Conservation (phyloP, 2,329 filamentous ascomycete genomes). For the Colletotrichum neosansevieriae region DNA sequence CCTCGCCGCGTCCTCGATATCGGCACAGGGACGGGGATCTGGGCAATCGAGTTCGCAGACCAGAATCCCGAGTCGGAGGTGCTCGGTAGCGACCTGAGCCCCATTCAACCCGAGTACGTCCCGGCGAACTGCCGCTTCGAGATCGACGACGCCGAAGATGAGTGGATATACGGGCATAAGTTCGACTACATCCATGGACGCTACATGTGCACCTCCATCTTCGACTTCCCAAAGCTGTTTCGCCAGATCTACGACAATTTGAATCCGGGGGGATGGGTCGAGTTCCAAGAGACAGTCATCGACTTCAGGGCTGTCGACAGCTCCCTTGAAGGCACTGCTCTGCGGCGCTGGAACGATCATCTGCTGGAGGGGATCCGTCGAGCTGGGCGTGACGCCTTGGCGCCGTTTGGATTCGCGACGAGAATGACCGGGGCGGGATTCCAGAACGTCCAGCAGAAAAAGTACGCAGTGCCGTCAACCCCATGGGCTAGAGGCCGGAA, state of each 20-base stretch:
- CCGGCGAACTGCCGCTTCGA: constrained; percentile 54
- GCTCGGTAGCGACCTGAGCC: constrained; percentile 54
- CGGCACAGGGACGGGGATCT: constrained; percentile 47
- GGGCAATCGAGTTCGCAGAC: constrained; percentile 56
- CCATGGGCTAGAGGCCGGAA: constrained; percentile 52
- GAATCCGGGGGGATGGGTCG: constrained; percentile 51
- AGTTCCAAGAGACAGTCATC: constrained; percentile 72
- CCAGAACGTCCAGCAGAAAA: constrained; percentile 47
- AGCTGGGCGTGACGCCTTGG: constrained; percentile 54
- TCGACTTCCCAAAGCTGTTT: constrained; percentile 50
- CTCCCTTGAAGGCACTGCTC: constrained; percentile 48
- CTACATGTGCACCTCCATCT: constrained; percentile 50
- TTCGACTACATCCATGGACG: constrained; percentile 37
- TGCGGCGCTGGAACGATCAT: constrained; percentile 51
- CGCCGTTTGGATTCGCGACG: constrained; percentile 50
- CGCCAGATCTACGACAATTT: constrained; percentile 53
- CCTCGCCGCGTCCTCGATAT: constrained; percentile 43
- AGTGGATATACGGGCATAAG: constrained; percentile 41
- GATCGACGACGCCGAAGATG: constrained; percentile 51
- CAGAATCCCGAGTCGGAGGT: constrained; percentile 48
- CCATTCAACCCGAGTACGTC: constrained; percentile 55
- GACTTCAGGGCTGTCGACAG: constrained; percentile 73
- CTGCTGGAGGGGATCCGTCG: constrained; percentile 50
- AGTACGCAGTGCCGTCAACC: constrained; percentile 49
- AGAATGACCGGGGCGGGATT: constrained; percentile 53